phyloP scores from a whole-genome alignment of 257 asterid species.

The Lycium barbarum region DNA sequence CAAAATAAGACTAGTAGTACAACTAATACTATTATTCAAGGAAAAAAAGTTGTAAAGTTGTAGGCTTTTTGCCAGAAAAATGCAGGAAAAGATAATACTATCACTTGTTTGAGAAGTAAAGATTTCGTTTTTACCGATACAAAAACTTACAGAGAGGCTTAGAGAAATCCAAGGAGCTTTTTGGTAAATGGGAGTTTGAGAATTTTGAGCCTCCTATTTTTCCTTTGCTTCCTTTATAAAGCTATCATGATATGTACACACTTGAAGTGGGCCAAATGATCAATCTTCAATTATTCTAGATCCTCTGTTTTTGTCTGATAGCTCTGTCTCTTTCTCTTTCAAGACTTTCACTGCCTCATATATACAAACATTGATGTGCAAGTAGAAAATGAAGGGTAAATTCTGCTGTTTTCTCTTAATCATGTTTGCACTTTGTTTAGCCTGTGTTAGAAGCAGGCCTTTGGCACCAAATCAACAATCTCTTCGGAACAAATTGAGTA shows the following conservation, averaged over 20 bases:
- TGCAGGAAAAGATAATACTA: slow-evolving; percentile 36
- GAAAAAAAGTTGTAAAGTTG: slow-evolving; percentile 22
- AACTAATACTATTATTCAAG: neutral
- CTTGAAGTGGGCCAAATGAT: slow-evolving; percentile 25
- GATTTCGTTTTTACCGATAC: slow-evolving; percentile 38
- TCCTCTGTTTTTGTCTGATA: neutral
- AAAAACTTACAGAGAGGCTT: slow-evolving; percentile 11
- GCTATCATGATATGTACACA: slow-evolving; percentile 36
- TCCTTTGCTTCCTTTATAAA: slow-evolving; percentile 27
- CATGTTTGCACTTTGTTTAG: slow-evolving; percentile 44
- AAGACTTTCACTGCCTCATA: slow-evolving; percentile 5
- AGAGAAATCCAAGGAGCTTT: slow-evolving; percentile 29
- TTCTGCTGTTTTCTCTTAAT: slow-evolving; percentile 40
- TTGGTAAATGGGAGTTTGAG: slow-evolving; percentile 37
- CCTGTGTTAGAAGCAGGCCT: slow-evolving; percentile 47
- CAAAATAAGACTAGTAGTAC: slow-evolving; percentile 34
- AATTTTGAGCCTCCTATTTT: neutral
- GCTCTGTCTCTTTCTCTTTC: slow-evolving; percentile 27
- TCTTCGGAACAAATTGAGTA: slow-evolving; percentile 27
- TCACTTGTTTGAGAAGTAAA: slow-evolving; percentile 67
- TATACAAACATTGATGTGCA: slow-evolving; percentile 11
- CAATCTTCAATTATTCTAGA: slow-evolving; percentile 22
- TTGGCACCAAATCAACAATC: slow-evolving; percentile 39
- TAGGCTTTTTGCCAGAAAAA: slow-evolving; percentile 33
- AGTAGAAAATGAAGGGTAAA: slow-evolving; percentile 45